A percentile compares a stretch with the other conserved stretches of the same genome.
Conservation (phyloP, 441 rosid species). For the Codiaeum variegatum region DNA sequence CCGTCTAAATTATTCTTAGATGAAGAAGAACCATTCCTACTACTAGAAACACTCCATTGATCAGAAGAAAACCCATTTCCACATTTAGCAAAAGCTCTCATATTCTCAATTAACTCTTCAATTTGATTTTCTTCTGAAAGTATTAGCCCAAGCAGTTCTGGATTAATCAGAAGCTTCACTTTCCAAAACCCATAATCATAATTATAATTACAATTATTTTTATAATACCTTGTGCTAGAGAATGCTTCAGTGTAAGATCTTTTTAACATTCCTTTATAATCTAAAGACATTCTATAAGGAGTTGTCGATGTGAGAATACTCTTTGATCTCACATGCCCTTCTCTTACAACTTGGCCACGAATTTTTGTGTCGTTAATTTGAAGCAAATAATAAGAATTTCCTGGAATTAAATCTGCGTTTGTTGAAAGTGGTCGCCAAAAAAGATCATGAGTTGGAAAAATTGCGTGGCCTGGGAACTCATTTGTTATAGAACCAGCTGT, state of each 20-base stretch:
- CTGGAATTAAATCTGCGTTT: slow-evolving; percentile 42
- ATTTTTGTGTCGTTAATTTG: slow-evolving; percentile 28
- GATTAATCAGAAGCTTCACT: slow-evolving; percentile 66
- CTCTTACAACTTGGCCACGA: slow-evolving; percentile 27
- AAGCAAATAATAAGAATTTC: slow-evolving; percentile 58
- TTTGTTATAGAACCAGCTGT: slow-evolving; percentile 51
- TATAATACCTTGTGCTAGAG: slow-evolving; percentile 29
- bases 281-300: slow-evolving; percentile 65
- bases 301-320: slow-evolving; percentile 42
- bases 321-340: slow-evolving; percentile 57
- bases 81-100: slow-evolving; percentile 69
- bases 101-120: slow-evolving; percentile 63
- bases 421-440: slow-evolving; percentile 47
- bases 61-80: slow-evolving; percentile 42
- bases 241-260: slow-evolving; percentile 59
- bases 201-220: slow-evolving; percentile 7
- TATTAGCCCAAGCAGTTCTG: slow-evolving; percentile 60
- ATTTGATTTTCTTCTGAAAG: slow-evolving; percentile 62
- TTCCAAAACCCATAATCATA: slow-evolving; percentile 54
- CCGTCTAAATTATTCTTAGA: slow-evolving; percentile 28
- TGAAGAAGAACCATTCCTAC: slow-evolving; percentile 49
- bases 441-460: slow-evolving; percentile 47
- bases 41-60: slow-evolving; percentile 53
- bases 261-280: slow-evolving; percentile 46
- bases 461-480: slow-evolving; percentile 52